These are phyloP conservation scores for Cinnamomum chago DNA, from an alignment of 164 flowering plant genomes.

Conservation along the genomic window DNA sequence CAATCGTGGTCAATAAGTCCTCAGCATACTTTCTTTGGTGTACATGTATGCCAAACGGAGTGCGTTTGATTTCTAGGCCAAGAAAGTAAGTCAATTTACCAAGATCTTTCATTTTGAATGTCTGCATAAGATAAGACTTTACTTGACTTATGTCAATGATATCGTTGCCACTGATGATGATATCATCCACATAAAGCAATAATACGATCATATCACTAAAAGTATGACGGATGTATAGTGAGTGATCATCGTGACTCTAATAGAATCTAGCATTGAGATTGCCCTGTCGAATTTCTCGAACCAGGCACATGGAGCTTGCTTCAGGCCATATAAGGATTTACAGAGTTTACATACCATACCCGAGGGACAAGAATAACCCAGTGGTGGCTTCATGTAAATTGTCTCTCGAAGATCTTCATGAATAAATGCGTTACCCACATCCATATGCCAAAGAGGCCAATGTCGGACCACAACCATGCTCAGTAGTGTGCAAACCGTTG, in stretches of 20 bases:
- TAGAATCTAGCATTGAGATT: neutral
- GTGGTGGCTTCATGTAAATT: no score
- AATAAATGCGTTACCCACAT: no score
- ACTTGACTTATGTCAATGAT: neutral
- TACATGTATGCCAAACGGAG: neutral
- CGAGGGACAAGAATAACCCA: no score
- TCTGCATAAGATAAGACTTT: no score
- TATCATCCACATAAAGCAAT: no score
- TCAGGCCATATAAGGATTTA: neutral
- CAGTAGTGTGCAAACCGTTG: no score
- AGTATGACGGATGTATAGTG: neutral
- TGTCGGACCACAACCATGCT: no score
- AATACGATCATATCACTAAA: neutral
- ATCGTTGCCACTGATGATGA: neutral
- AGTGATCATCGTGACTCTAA: neutral
- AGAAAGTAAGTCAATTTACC: neutral
- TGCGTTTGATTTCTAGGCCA: neutral
- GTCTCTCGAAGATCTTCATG: no score
- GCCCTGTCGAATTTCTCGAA: neutral
- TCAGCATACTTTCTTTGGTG: neutral
- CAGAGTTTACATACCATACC: neutral
- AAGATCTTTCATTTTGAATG: no score
- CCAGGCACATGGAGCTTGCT: neutral
- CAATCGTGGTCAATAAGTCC: neutral
- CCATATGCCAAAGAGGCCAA: no score